A percentile compares a stretch with the other conserved stretches of the same genome.
phyloP scores from a whole-genome alignment of 176 grass and related monocot genomes.

The Oryza coarctata region DNA sequence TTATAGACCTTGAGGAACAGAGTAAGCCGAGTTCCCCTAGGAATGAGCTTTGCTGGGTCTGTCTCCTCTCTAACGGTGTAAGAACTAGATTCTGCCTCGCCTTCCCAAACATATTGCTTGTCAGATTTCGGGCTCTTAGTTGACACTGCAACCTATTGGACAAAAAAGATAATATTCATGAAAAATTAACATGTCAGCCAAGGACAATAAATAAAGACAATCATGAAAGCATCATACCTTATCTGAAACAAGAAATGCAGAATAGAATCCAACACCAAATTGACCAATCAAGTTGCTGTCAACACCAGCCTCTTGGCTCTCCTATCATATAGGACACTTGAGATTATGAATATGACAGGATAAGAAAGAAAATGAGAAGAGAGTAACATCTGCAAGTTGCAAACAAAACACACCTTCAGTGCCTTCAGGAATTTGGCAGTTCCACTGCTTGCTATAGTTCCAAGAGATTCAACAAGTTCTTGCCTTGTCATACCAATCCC shows the following conservation, averaged over 20 bases:
- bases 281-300: constrained; percentile 98
- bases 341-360: constrained; percentile 7
- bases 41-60: constrained; percentile 77
- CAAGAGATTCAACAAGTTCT: constrained; percentile 89
- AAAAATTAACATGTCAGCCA: not conserved
- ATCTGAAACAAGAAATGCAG: constrained; percentile 86
- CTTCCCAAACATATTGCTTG: constrained; percentile 98
- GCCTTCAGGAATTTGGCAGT: constrained; percentile 95
- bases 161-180: constrained; percentile 14
- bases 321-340: constrained; percentile 49
- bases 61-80: constrained; percentile 81
- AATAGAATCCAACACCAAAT: constrained; percentile 99
- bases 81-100: constrained; percentile 72
- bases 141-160: constrained; percentile 73
- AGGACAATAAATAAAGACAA: not conserved
- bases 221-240: constrained; percentile 59
- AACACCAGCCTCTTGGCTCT: constrained; percentile 81
- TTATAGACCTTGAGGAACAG: constrained; percentile 84
- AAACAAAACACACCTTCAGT: constrained; percentile 61
- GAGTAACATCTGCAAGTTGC: not conserved
- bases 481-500: constrained; percentile 98
- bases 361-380: not conserved
- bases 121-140: constrained; percentile 96
- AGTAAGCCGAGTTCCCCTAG: constrained; percentile 82
- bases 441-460: constrained; percentile 95